A percentile compares a stretch with the other conserved stretches of the same genome.
Conservation (phyloP, 139 green algal species). For the Desmodesmus armatus region DNA sequence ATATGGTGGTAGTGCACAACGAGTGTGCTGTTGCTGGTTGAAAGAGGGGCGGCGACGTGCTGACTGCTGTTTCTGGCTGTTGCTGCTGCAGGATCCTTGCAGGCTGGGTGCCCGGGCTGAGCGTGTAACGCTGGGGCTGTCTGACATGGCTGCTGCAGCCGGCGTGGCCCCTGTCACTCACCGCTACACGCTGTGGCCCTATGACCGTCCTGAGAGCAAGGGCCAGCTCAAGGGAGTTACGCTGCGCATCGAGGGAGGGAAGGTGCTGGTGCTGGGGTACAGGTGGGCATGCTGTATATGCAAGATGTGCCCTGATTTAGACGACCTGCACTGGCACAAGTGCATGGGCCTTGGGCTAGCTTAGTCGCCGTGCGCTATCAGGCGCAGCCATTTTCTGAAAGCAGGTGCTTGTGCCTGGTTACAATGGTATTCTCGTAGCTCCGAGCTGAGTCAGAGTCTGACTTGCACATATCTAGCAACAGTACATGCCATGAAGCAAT, state of each 20-base stretch:
- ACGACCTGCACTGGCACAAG: background rate
- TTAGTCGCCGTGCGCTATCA: background rate
- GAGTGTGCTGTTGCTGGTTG: background rate
- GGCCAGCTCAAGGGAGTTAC: slow-evolving; percentile 56
- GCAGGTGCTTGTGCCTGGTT: background rate
- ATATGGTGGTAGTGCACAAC: no score
- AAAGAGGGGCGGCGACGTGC: background rate
- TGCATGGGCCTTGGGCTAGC: background rate
- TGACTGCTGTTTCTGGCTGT: background rate
- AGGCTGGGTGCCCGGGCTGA: slow-evolving; percentile 50
- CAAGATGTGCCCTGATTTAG: background rate
- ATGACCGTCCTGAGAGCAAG: slow-evolving; percentile 55
- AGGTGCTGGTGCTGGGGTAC: slow-evolving; percentile 59
- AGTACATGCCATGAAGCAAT: no score
- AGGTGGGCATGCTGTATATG: no score
- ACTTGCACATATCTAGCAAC: no score
- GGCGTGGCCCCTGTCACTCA: background rate
- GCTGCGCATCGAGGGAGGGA: slow-evolving; percentile 45
- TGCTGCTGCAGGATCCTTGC: slow-evolving; percentile 40
- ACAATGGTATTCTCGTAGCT: no score
- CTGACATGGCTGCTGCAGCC: background rate
- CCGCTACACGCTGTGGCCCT: slow-evolving; percentile 56
- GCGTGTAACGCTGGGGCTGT: background rate
- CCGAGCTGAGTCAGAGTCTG: background rate
- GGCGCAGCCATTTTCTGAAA: background rate